phyloP scores from a whole-genome alignment of 805 yeast species.

The Hanseniaspora guilliermondii region DNA sequence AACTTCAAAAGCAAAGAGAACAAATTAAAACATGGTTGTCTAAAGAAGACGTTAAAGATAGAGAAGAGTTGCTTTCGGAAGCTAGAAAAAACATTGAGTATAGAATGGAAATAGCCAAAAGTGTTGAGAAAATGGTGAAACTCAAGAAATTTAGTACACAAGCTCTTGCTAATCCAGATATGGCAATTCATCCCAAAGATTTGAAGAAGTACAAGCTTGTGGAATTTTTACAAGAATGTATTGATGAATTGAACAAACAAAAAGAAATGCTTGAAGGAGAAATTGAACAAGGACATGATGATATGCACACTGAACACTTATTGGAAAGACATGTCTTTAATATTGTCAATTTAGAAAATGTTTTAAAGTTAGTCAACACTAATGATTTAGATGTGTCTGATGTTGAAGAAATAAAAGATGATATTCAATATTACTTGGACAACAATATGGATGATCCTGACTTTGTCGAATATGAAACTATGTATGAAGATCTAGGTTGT shows the following conservation, averaged over 20 bases:
- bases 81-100: slow-evolving; percentile 55
- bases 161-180: slow-evolving; percentile 62
- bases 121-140: slow-evolving; percentile 83
- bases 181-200: slow-evolving; percentile 61
- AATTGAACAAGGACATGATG: slow-evolving; percentile 45
- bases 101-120: slow-evolving; percentile 93
- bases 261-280: slow-evolving; percentile 64
- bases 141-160: slow-evolving; percentile 90
- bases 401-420: slow-evolving; percentile 69
- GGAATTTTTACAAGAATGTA: slow-evolving; percentile 53
- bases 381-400: slow-evolving; percentile 68
- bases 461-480: slow-evolving; percentile 83
- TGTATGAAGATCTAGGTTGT: slow-evolving; percentile 71
- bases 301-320: slow-evolving; percentile 13
- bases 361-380: slow-evolving; percentile 64
- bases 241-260: slow-evolving; percentile 75
- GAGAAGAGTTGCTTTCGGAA: slow-evolving; percentile 59
- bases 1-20: slow-evolving; percentile 83
- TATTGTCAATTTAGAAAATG: slow-evolving; percentile 60
- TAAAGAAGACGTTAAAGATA: slow-evolving; percentile 83
- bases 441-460: slow-evolving; percentile 77
- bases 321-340: slow-evolving; percentile 67
- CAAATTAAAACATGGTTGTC: slow-evolving; percentile 92
- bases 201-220: slow-evolving; percentile 63
- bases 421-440: slow-evolving; percentile 84